Percentiles rank a stretch among this genome's conserved stretches.
phyloP scores from a whole-genome alignment of 202 grass and related monocot genomes.

The Zizania palustris region DNA sequence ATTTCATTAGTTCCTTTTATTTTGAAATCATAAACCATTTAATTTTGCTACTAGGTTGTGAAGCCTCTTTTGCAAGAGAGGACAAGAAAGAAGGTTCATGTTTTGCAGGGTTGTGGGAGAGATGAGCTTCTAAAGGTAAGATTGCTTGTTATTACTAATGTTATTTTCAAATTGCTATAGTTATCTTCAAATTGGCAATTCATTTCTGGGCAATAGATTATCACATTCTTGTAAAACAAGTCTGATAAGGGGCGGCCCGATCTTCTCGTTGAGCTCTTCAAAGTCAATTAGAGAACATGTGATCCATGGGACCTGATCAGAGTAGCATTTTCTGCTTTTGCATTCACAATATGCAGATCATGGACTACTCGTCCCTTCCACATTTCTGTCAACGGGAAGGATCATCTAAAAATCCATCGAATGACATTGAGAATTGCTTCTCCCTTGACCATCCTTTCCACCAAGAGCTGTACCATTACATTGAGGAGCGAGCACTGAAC shows the following conservation, averaged over 20 bases:
- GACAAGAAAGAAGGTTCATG: constrained; percentile 84
- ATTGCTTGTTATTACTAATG: not conserved
- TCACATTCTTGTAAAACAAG: not conserved
- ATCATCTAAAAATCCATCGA: constrained; percentile 49
- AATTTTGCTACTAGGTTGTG: constrained; percentile 66
- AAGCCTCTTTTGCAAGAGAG: constrained; percentile 98
- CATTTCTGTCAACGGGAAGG: constrained; percentile 71
- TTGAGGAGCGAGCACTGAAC: constrained; percentile 55
- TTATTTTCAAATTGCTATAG: not conserved
- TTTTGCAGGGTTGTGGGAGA: constrained; percentile 76
- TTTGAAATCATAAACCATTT: constrained; percentile 15
- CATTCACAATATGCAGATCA: constrained; percentile 50
- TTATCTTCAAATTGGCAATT: not conserved
- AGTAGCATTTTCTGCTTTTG: not conserved
- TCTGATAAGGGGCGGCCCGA: no score
- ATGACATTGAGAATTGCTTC: constrained; percentile 43
- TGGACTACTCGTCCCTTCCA: constrained; percentile 72
- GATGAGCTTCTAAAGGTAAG: constrained; percentile 88
- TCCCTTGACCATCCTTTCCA: constrained; percentile 75
- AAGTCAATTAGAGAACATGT: not conserved
- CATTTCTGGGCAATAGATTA: not conserved
- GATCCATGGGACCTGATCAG: not conserved
- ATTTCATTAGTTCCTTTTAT: constrained; percentile 27
- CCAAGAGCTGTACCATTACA: constrained; percentile 73
- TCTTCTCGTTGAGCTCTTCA: no score